Evolutionary conservation across 306 rosid genomes (phyloP).

Genomic region (Citrullus mucosospermus): DNA sequence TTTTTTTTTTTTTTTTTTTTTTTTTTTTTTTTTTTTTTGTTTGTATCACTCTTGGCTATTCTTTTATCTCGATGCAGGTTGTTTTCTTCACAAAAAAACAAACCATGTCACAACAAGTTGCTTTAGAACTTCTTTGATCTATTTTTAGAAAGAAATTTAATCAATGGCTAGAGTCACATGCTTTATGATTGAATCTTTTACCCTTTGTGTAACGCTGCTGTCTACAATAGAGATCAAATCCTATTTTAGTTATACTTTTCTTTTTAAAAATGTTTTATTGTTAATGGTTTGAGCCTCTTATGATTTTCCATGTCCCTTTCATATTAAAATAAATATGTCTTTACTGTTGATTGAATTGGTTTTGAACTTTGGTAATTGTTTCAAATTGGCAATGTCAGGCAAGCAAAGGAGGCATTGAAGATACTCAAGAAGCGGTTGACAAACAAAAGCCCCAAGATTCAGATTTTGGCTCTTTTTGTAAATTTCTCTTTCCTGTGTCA

Average conservation of each 20-base stretch:
- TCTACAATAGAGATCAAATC: conserved; percentile 5
- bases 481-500: conserved; percentile 24
- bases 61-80: neutral
- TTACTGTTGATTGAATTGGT: neutral
- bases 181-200: neutral
- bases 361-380: conserved; percentile 2
- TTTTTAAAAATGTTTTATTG: neutral
- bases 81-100: neutral
- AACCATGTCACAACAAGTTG: neutral
- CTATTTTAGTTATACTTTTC: neutral
- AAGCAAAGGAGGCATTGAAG: conserved; percentile 93
- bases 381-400: conserved; percentile 46
- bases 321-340: neutral
- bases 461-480: conserved; percentile 88
- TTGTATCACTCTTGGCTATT: neutral
- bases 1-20: neutral
- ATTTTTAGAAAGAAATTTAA: neutral
- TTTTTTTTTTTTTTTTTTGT: neutral
- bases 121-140: neutral
- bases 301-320: neutral
- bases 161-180: neutral
- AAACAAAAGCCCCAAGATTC: conserved; percentile 69
- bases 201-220: neutral
- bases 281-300: neutral
- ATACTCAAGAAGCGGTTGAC: conserved; percentile 72